Conservation (phyloP, 192 early-diverging fungal species). For the Coemansia sp. region DNA sequence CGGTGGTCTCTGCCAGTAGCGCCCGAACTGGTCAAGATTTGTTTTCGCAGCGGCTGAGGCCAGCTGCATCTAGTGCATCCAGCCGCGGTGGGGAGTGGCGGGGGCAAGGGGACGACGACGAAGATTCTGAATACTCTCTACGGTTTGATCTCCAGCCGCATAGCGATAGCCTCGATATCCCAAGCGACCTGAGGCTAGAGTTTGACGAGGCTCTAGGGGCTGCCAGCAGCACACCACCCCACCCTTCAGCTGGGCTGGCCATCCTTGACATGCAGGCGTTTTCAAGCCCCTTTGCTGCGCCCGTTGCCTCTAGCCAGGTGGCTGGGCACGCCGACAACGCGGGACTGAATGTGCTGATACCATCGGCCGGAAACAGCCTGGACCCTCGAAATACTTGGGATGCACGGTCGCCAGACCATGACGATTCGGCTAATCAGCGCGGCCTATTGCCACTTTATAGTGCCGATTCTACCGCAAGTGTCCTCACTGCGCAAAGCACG, state of each 20-base stretch:
- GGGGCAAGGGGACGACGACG: conserved; percentile 12
- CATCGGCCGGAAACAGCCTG: background rate
- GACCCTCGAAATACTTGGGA: conserved; percentile 35
- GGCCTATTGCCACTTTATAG: conserved; percentile 14
- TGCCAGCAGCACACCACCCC: conserved; percentile 33
- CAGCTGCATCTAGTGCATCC: conserved; percentile 4
- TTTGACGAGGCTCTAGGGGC: conserved; percentile 41
- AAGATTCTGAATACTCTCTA: conserved; percentile 39
- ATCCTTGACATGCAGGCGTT: conserved; percentile 11
- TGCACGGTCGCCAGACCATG: conserved; percentile 30
- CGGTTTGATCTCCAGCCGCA: conserved; percentile 34
- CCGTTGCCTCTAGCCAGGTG: conserved; percentile 7
- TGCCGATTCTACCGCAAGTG: conserved; percentile 18
- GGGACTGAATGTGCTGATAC: conserved; percentile 42
- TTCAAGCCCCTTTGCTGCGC: background rate
- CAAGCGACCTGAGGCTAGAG: conserved; percentile 47
- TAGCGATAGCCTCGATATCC: conserved; percentile 33
- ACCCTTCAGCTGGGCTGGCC: conserved; percentile 14
- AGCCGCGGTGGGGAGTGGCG: background rate
- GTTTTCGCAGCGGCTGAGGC: background rate
- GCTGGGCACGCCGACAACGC: background rate
- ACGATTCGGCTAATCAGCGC: background rate
- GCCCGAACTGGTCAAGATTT: conserved; percentile 1
- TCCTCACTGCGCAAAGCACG: conserved; percentile 13
- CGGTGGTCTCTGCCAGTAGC: conserved; percentile 28